Base-by-base conservation (phyloP, 768 basidiomycete genomes). In the Tricholomella constricta region DNA sequence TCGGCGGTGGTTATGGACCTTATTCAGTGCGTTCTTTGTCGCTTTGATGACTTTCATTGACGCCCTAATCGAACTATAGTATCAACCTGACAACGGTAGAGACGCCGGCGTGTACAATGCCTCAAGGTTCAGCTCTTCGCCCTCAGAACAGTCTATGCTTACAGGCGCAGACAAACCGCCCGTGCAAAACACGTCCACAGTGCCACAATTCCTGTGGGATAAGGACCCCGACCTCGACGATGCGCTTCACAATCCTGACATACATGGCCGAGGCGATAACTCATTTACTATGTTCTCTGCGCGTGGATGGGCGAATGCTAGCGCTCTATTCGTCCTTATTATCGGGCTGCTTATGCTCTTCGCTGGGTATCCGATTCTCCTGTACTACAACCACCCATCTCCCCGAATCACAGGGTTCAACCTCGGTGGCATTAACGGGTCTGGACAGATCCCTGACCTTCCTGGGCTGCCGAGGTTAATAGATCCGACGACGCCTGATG, bases 191-290 rank as follows among this genome's bases (percentile, higher is more conserved):
- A 85, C 83, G 8, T 78, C 81, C 8, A 83, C 88, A 0, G 78
- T 89, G 4, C 88, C 88, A 14, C 78, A 84, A 62, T 88, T 83
- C 64, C 63, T 85, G 61, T 92, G 88, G 86, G 91, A 91, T 67
- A 84, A 80, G 64, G 92, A 93, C 52, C 86, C 91, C 8, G 93
- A 95, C 65, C 77, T 89, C 15, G 94, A 97, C 73, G 95, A 98
- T 67, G 81, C 84, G 19, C 78, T 98, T 19, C 95, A 98, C 69
- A 90, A 92, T 74, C 92, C 85, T 40, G 90, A 92, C 73, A 75
- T 81, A n/a, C 77, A 86, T 48, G 82, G 80, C 2, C 76, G 77
- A 1, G 72, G 80, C 22, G 81, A 87, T 53, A 72, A 72, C 46
- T 76, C 79, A 6, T 89, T 88, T 54, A 84, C 85, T 3, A 60